These are phyloP conservation scores for Chlamydomonas reinhardtii DNA, from an alignment of 163 green algal species.

Conservation along the genomic window DNA sequence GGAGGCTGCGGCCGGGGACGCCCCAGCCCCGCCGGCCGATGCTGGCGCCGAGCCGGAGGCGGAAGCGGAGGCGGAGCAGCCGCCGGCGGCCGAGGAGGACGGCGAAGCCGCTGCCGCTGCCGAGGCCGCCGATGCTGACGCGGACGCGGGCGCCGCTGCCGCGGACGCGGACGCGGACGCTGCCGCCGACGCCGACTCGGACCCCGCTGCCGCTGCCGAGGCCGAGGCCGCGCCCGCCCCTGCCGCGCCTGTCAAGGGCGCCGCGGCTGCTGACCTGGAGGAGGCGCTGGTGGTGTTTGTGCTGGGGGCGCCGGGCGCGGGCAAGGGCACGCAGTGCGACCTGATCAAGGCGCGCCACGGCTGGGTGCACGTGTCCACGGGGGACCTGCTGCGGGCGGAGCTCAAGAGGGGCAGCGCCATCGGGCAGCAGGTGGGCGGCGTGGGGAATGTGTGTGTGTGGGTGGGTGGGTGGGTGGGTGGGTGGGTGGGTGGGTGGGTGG, in stretches of 20 bases:
- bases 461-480: no score
- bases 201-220: neutral
- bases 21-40: neutral
- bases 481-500: no score
- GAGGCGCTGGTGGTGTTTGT: constrained; percentile 31
- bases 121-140: neutral
- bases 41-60: neutral
- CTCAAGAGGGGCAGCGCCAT: constrained; percentile 65
- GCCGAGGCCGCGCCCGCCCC: neutral
- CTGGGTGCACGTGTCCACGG: constrained; percentile 78
- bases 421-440: constrained; percentile 55
- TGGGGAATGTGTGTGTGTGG: neutral
- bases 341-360: constrained; percentile 75
- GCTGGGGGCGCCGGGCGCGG: constrained; percentile 49
- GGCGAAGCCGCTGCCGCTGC: neutral
- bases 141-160: neutral
- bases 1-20: neutral
- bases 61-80: neutral
- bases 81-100: neutral
- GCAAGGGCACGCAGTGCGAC: constrained; percentile 86
- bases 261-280: neutral
- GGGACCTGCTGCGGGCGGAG: constrained; percentile 82
- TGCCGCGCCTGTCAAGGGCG: neutral
- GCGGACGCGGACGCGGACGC: neutral
- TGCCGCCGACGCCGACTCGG: neutral